Base-by-base conservation (phyloP, 192 early-diverging fungal genomes). In the Podila horticola region DNA sequence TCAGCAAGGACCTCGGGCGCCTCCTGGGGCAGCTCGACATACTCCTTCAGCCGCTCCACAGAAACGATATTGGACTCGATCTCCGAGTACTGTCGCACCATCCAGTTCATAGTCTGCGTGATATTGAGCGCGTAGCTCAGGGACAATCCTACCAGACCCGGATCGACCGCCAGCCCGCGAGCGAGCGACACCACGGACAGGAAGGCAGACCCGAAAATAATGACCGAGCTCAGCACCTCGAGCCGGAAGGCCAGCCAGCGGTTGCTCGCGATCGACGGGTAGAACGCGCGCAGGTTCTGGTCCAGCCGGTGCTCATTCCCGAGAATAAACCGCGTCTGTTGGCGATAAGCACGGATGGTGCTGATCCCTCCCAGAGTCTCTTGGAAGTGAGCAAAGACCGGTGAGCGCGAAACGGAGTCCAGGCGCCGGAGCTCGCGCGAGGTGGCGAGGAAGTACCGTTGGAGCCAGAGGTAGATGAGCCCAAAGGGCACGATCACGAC, bases 341-440 rank as follows among this genome's bases (percentile, higher is more conserved):
- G 67, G 10, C 67, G 55, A 28, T 69, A 97, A 24, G 95, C 95
- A 11, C 95, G 90, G 49, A 97, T 93, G 26, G 92, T 92, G 36
- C 89, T 86, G 62, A 90, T 87, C 20, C 93, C 93, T 24, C 83
- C 84, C 5, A 94, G 85, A 55, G 92, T 91, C 84, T 98, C 94
- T 64, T 87, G 88, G 62, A 88, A 89, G 55, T 69, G 83, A 0
- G 94, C 88, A 75, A 88, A 94, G 12, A 96, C 86, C 3, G 95
- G 95, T 9, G 88, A 90, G 5, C 92, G 85, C 5, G 92, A 86
- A n/a, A 91, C 83, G 2, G 74, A 70, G 5, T 74, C 93, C 17
- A 97, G 77, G 13, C 96, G 90, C 84, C 96, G 95, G 55, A 97
- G 84, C 81, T 97, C 96, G 36, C 96, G 88, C 6, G 93, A 92